These are phyloP conservation scores for Hortiboletus flavorubellus DNA, from an alignment of 768 basidiomycete genomes.

Conservation along the genomic window DNA sequence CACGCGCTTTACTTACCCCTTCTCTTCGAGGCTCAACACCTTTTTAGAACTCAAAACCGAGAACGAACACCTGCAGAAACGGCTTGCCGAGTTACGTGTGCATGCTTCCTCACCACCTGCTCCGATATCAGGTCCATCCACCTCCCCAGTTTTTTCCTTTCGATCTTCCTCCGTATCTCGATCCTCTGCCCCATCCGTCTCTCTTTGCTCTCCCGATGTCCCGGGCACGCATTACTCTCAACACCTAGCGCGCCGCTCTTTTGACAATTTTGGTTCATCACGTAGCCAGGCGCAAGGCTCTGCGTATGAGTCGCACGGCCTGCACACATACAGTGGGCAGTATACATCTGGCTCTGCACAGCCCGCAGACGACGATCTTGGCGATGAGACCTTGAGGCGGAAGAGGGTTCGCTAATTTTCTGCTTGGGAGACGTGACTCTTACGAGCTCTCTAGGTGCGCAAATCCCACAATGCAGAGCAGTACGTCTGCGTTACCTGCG, in stretches of 20 bases:
- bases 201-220: conserved; percentile 10
- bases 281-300: conserved; percentile 9
- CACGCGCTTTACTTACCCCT: neutral
- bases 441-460: conserved; percentile 15
- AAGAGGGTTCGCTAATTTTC: conserved; percentile 50
- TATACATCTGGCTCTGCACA: conserved; percentile 14
- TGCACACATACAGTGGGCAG: conserved; percentile 15
- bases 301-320: conserved; percentile 21
- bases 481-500: conserved; percentile 89
- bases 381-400: conserved; percentile 53
- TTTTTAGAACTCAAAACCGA: conserved; percentile 84
- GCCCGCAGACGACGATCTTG: conserved; percentile 39
- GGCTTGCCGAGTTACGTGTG: conserved; percentile 45
- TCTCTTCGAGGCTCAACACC: conserved; percentile 53
- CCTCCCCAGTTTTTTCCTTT: conserved; percentile 25
- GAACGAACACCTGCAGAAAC: conserved; percentile 74
- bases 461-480: conserved; percentile 55
- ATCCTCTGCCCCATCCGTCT: conserved; percentile 20
- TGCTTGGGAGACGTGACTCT: neutral
- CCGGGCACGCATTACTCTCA: conserved; percentile 17
- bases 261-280: conserved; percentile 14
- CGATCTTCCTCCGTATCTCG: conserved; percentile 27
- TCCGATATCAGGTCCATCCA: conserved; percentile 12
- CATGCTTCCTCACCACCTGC: conserved; percentile 18
- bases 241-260: conserved; percentile 10